A percentile compares a stretch with the other conserved stretches of the same genome.
Evolutionary conservation across 768 basidiomycete species (phyloP).

Genomic region (Galerina marginata): DNA sequence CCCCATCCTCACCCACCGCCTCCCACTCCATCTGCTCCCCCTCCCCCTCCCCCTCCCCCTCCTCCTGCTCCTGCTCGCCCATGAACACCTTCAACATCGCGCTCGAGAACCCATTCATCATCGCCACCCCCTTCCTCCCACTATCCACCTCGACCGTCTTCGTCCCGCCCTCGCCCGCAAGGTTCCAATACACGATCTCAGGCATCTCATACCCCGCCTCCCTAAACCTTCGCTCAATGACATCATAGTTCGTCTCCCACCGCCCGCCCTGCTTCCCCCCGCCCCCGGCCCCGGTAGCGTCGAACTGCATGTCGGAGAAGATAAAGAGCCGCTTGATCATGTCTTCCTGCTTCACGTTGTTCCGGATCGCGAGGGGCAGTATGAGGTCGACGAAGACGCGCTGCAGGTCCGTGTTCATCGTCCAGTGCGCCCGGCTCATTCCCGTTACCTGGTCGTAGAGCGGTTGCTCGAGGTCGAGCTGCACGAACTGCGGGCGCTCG

Average conservation of each 20-base stretch:
- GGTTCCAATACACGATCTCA: slow-evolving; percentile 77
- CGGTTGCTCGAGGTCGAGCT: slow-evolving; percentile 47
- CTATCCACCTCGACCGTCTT: slow-evolving; percentile 52
- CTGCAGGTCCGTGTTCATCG: slow-evolving; percentile 64
- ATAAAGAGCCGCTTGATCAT: slow-evolving; percentile 81
- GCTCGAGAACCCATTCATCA: slow-evolving; percentile 74
- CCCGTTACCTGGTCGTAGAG: slow-evolving; percentile 41
- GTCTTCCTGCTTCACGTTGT: slow-evolving; percentile 64
- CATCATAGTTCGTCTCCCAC: slow-evolving; percentile 71
- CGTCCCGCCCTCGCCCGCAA: slow-evolving; percentile 38
- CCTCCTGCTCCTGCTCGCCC: slow-evolving; percentile 48
- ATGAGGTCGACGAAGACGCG: slow-evolving; percentile 68
- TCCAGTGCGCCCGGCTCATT: slow-evolving; percentile 50
- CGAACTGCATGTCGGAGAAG: slow-evolving; percentile 84
- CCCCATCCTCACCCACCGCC: slow-evolving; percentile 37
- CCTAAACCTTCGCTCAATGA: slow-evolving; percentile 56
- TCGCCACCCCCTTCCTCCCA: slow-evolving; percentile 64
- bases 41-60: slow-evolving; percentile 27
- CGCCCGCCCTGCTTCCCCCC: slow-evolving; percentile 4
- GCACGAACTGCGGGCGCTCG: slow-evolving; percentile 49
- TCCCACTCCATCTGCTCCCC: slow-evolving; percentile 25
- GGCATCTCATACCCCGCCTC: slow-evolving; percentile 74
- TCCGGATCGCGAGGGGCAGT: slow-evolving; percentile 60
- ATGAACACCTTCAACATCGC: slow-evolving; percentile 77
- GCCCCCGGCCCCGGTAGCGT: slow-evolving; percentile 29